Percentiles rank a stretch among this genome's conserved stretches.
Evolutionary conservation across 1,139 yeast species (phyloP).

Genomic region (Keqinozyma sinolaborantium): DNA sequence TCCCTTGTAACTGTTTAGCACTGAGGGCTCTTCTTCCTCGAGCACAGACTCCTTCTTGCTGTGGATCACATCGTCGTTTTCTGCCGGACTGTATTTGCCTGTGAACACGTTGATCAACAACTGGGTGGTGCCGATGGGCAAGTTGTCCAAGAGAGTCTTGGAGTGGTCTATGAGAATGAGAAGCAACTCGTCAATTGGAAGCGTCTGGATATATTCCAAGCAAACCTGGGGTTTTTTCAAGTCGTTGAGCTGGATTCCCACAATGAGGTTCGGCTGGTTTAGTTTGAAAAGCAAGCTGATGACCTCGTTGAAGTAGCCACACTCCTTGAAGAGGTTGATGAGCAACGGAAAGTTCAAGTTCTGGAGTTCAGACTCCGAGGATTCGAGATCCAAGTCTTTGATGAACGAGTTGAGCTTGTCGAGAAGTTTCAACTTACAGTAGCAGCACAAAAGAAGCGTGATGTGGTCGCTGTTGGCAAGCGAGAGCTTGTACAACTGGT

Average conservation of each 20-base stretch:
- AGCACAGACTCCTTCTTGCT: conserved; percentile 4
- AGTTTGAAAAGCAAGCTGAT: conserved; percentile 66
- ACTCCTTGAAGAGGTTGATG: conserved; percentile 72
- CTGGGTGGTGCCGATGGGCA: conserved; percentile 82
- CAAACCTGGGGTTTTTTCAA: conserved; percentile 61
- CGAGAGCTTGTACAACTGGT: conserved; percentile 47
- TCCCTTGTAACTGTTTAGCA: conserved; percentile 66
- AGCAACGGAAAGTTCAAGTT: conserved; percentile 69
- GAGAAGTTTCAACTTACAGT: conserved; percentile 70
- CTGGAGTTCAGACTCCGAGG: conserved; percentile 16
- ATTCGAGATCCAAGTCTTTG: conserved; percentile 27
- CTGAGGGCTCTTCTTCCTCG: conserved; percentile 12
- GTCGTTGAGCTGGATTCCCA: conserved; percentile 71
- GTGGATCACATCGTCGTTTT: conserved; percentile 6
- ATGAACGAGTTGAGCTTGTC: conserved; percentile 61
- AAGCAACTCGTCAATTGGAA: conserved; percentile 76
- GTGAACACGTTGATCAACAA: conserved; percentile 84
- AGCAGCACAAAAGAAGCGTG: conserved; percentile 75
- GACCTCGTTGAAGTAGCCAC: conserved; percentile 68
- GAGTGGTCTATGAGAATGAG: conserved; percentile 68
- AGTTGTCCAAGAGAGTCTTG: conserved; percentile 56
- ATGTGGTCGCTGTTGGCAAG: conserved; percentile 74
- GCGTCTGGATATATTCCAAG: conserved; percentile 61
- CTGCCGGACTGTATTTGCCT: conserved; percentile 63
- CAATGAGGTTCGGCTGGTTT: conserved; percentile 72